phyloP scores from a whole-genome alignment of 352 stramenopile genomes.

The Nothophytophthora sp. region DNA sequence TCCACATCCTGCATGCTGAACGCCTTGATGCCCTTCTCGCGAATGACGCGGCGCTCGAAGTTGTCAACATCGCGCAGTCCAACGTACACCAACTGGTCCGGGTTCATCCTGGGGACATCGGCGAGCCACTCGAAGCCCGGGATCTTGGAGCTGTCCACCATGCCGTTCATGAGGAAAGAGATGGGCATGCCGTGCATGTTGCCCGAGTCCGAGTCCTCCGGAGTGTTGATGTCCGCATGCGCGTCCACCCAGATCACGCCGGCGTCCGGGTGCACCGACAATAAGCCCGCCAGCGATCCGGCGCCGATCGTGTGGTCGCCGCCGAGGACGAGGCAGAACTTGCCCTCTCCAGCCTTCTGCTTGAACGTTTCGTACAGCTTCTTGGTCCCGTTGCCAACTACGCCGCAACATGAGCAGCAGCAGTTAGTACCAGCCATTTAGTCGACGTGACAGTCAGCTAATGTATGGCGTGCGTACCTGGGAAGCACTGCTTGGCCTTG shows the following conservation, averaged over 20 bases:
- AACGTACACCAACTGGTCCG: slow-evolving; percentile 95
- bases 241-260: slow-evolving; percentile 98
- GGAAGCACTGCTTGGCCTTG: slow-evolving; percentile 75
- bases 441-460: background rate
- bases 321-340: slow-evolving; percentile 95
- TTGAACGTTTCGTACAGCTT: slow-evolving; percentile 82
- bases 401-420: background rate
- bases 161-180: slow-evolving; percentile 92
- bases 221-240: slow-evolving; percentile 98
- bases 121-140: slow-evolving; percentile 96
- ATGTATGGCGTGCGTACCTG: slow-evolving; percentile 29
- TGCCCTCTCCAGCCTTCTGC: slow-evolving; percentile 86
- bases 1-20: slow-evolving; percentile 98
- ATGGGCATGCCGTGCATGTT: slow-evolving; percentile 99
- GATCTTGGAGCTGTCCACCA: slow-evolving; percentile 87
- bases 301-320: slow-evolving; percentile 97
- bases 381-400: slow-evolving; percentile 88
- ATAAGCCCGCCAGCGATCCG: slow-evolving; percentile 91
- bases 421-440: background rate
- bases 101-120: slow-evolving; percentile 70
- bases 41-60: slow-evolving; percentile 91
- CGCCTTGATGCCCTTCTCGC: slow-evolving; percentile 92
- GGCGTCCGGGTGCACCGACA: slow-evolving; percentile 91
- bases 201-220: slow-evolving; percentile 84
- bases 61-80: slow-evolving; percentile 94